Evolutionary conservation across 805 yeast genomes (phyloP), one percentile per base, ranked within the genome.

Genomic region (Nakazawaea wickerhamii): DNA sequence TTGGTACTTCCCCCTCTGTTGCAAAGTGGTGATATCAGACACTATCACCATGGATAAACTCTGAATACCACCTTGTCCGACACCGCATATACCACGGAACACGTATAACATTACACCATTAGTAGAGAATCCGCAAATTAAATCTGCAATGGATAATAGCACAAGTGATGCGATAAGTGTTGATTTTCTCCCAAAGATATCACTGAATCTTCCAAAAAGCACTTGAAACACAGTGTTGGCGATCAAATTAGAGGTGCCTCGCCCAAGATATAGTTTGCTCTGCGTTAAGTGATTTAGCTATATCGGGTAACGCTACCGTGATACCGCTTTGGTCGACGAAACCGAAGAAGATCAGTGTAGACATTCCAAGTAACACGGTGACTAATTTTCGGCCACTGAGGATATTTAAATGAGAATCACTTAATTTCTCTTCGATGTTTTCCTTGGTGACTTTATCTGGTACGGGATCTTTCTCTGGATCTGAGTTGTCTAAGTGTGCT

Each of bases 191-290:
- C 79, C 79, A 51, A 75, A 71, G 4, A 75, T 73, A 54, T 76
- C 81, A 3, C 77, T 67, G 17, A 73, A 50, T 32, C 82, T 56
- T 2, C 81, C 81, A 47, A 69, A 69, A 6, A 74, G 54, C 2
- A 74, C 71, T 48, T 76, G 80, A 48, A 75, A 72, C n/a, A 69
- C 67, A 46, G 76, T 65, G 43, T 71, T 69, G 5, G 78, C 72
- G 40, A 76, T 65, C 18, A 73, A 58, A 17, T 71, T 62, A 14
- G 78, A 68, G 1, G 81, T 69, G n/a, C 78, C 79, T 1, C 47
- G 73, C 79, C 81, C 81, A 74, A 40, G 72, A 65, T 36, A 75
- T 73, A 5, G 75, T 61, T 15, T 59, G 59, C 32, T 64, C 61
- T 8, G 76, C 71, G 28, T 69, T 46, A 37, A 75, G 57, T 31